Evolutionary conservation across 495 filamentous ascomycete species (phyloP), one percentile per base, ranked within the genome.

Genomic region (Trichocladium uniseriatum): DNA sequence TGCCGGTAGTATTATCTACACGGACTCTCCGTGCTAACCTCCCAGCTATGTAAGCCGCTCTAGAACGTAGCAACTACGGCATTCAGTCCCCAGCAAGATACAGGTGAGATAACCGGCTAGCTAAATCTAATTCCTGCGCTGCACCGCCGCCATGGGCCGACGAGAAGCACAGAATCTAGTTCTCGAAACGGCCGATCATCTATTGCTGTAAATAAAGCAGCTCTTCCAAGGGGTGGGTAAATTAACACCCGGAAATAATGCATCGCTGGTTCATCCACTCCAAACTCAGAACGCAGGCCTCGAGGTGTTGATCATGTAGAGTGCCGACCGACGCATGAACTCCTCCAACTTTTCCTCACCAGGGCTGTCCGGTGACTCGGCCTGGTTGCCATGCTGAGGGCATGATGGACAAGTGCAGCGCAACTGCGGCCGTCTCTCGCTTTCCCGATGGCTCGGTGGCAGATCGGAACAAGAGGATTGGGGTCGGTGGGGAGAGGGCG

Each of bases 311-410:
- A 55, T 55, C 46, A 35, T 45, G 19, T 50, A 21, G 3, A 36
- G 46, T 9, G 41, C 36, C 11, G 48, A 45, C 2, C 52, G 46
- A 9, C 52, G 52, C 19, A 55, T 50, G 15, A 55, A 55, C 24
- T 55, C 52, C 19, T 55, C 36, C 42, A 45, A 16, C 29, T 24
- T 35, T 13, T 24, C 16, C 29, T 49, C 43, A 7, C 38, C 47
- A n/a, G 47, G 47, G 15, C 41, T 49, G 35, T 51, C 41, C 20
- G 24, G 39, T 11, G 27, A 43, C 27, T 49, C 24, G 18, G 18
- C 22, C 20, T 10, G 39, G 14, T 22, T 18, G 14, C 38, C 35
- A 11, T 54, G 51, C 14, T 20, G n/a, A 4, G 51, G 45, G 28
- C 51, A 54, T 1, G 45, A 39, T 1, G 45, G 29, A 6, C 51